A percentile compares a stretch with the other conserved stretches of the same genome.
Conservation (phyloP, 441 rosid species). For the Manihot esculenta region DNA sequence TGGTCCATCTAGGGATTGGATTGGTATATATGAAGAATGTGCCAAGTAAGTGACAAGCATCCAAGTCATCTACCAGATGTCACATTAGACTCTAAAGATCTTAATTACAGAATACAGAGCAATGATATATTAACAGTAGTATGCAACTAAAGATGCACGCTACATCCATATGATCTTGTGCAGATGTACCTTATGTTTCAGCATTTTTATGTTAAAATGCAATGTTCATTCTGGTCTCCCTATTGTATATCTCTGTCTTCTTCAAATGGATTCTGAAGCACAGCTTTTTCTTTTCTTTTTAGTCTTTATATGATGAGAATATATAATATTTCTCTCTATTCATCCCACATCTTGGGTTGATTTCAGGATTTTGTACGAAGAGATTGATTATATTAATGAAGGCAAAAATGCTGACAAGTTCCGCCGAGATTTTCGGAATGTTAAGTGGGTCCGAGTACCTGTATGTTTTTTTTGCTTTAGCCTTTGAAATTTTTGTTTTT, state of each 20-base stretch:
- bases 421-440: slow-evolving; percentile 84
- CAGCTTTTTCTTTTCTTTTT: not conserved
- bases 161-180: not conserved
- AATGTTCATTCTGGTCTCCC: not conserved
- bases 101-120: not conserved
- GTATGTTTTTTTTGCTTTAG: slow-evolving; percentile 50
- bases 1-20: slow-evolving; percentile 79
- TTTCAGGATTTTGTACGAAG: slow-evolving; percentile 84
- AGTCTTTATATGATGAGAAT: not conserved
- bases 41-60: slow-evolving; percentile 55
- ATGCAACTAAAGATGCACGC: not conserved
- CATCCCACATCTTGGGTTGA: slow-evolving; percentile 20
- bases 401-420: slow-evolving; percentile 91
- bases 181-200: not conserved
- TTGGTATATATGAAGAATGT: slow-evolving; percentile 91
- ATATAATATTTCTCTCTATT: slow-evolving; percentile 5
- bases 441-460: slow-evolving; percentile 94
- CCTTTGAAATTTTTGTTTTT: not conserved
- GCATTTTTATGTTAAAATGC: not conserved
- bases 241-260: not conserved
- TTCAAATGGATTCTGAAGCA: slow-evolving; percentile 1
- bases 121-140: not conserved
- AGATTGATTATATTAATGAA: slow-evolving; percentile 93
- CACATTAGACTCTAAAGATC: slow-evolving; percentile 4
- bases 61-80: not conserved